Percentiles rank a stretch among this genome's conserved stretches.
Evolutionary conservation across 2,329 filamentous ascomycete species (phyloP).

Genomic region (Xylaria sp.): DNA sequence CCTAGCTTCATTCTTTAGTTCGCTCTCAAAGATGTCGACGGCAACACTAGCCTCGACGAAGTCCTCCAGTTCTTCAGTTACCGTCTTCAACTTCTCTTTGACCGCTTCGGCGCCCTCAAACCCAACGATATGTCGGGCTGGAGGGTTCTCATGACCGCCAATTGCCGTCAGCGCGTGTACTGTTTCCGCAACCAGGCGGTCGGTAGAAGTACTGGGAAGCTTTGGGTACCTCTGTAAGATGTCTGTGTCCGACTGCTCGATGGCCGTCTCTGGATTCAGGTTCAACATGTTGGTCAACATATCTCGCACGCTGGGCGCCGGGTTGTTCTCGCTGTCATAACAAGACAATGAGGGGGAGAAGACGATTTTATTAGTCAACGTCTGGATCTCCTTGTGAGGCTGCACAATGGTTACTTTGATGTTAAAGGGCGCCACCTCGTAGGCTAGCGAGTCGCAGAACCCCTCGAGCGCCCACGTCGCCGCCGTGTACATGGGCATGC

Average conservation of each 20-base stretch:
- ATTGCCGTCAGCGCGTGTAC: conserved; percentile 92
- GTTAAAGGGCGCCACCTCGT: conserved; percentile 97
- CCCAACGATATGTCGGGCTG: conserved; percentile 92
- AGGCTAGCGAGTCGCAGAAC: conserved; percentile 93
- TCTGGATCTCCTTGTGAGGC: conserved; percentile 90
- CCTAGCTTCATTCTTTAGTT: conserved; percentile 63
- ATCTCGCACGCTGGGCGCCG: conserved; percentile 83
- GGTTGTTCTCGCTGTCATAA: conserved; percentile 74
- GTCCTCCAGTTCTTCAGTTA: conserved; percentile 95
- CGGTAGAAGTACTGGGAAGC: conserved; percentile 74
- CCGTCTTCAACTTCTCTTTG: conserved; percentile 95
- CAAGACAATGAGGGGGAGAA: conserved; percentile 80
- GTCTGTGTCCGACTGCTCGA: conserved; percentile 55
- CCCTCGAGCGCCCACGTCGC: conserved; percentile 96
- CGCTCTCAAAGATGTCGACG: conserved; percentile 78
- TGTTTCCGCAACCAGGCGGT: conserved; percentile 84
- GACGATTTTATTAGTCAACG: conserved; percentile 86
- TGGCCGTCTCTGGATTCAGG: conserved; percentile 73
- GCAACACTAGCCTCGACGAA: conserved; percentile 91
- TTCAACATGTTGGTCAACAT: conserved; percentile 85
- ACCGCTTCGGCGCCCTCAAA: conserved; percentile 87
- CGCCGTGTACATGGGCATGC: conserved; percentile 89
- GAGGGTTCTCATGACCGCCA: conserved; percentile 94
- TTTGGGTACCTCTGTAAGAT: conserved; percentile 78
- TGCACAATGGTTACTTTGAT: conserved; percentile 96